Percentiles rank a stretch among this genome's conserved stretches.
Evolutionary conservation across 768 basidiomycete species (phyloP).

Genomic region (Ephemerocybe angulata): DNA sequence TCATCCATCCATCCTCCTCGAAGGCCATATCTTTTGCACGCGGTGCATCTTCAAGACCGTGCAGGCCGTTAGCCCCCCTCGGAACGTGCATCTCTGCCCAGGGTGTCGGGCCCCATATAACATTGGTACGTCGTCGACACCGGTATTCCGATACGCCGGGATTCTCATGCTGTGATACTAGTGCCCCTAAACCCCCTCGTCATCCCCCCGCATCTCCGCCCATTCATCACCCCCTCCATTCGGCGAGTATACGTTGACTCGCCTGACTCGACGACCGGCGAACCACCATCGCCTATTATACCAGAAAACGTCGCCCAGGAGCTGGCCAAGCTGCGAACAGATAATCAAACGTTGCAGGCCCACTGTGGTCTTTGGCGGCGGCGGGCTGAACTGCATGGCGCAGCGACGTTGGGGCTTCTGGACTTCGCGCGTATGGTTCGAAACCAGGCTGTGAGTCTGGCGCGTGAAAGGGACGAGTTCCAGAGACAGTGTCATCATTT

Average conservation of each 20-base stretch:
- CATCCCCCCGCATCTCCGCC: constrained; percentile 57
- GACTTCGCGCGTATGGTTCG: constrained; percentile 38
- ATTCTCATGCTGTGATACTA: constrained; percentile 20
- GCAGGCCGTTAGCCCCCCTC: constrained; percentile 43
- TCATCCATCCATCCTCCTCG: constrained; percentile 2
- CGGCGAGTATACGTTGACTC: constrained; percentile 52
- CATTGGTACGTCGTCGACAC: constrained; percentile 48
- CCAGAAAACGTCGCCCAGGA: constrained; percentile 25
- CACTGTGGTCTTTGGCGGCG: constrained; percentile 45
- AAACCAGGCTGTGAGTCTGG: constrained; percentile 37
- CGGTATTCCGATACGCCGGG: background rate
- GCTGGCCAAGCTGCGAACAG: constrained; percentile 38
- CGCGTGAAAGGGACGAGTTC: constrained; percentile 37
- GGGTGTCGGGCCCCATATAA: constrained; percentile 53
- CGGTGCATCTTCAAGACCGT: constrained; percentile 53
- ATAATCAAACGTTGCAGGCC: constrained; percentile 39
- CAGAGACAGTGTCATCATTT: constrained; percentile 20
- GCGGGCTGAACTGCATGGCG: constrained; percentile 48
- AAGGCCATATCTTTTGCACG: constrained; percentile 64
- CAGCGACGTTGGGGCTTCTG: constrained; percentile 44
- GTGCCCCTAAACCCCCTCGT: constrained; percentile 43
- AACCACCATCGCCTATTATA: background rate
- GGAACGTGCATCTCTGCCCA: constrained; percentile 52
- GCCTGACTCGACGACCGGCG: constrained; percentile 8
- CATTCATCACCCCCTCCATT: constrained; percentile 53